phyloP scores from a whole-genome alignment of 2,329 filamentous ascomycete species.

The Hymenoscyphus fraxineus region DNA sequence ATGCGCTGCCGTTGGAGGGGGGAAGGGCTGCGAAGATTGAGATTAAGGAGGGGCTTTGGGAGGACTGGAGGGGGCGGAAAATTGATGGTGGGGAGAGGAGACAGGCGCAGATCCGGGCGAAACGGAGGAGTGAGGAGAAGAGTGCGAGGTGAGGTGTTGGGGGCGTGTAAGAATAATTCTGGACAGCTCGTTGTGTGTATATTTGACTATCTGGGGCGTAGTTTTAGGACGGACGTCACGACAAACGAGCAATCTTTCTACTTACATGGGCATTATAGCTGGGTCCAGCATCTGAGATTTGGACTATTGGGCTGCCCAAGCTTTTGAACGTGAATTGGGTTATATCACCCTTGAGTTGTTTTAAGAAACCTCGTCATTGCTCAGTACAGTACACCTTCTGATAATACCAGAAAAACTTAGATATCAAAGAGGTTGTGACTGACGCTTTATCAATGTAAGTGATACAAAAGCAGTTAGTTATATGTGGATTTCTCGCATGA shows the following conservation, averaged over 20 bases:
- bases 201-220: not conserved
- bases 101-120: conserved; percentile 79
- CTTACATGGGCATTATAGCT: not conserved
- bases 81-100: conserved; percentile 95
- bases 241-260: not conserved
- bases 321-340: not conserved
- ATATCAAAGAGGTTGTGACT: too few relatives aligned
- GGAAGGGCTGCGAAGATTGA: conserved; percentile 62
- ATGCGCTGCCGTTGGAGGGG: conserved; percentile 64
- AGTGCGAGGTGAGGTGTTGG: conserved; percentile 39
- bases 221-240: not conserved
- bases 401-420: too few relatives aligned
- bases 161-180: conserved; percentile 27
- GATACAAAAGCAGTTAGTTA: too few relatives aligned
- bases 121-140: conserved; percentile 71
- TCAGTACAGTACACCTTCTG: too few relatives aligned
- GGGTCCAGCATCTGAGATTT: too few relatives aligned
- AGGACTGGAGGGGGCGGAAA: conserved; percentile 81
- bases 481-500: too few relatives aligned
- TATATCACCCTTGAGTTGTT: not conserved
- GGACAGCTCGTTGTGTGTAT: conserved; percentile 23
- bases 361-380: too few relatives aligned
- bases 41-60: conserved; percentile 87
- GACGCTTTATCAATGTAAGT: too few relatives aligned
- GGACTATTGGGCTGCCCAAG: not conserved